These are phyloP conservation scores for Combretum micranthum DNA, from an alignment of 345 rosid species.

Conservation along the genomic window DNA sequence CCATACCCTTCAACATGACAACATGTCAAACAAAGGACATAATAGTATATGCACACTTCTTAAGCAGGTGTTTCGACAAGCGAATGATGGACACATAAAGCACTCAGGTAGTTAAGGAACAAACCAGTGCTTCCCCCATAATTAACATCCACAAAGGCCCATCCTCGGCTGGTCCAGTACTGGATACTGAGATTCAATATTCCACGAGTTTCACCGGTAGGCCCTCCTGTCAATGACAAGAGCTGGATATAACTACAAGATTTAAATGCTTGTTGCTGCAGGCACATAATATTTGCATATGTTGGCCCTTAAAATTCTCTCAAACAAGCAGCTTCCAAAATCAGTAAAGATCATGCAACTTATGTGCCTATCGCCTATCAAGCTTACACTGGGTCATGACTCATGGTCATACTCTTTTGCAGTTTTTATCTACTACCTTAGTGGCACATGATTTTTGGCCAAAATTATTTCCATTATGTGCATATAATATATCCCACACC, in stretches of 20 bases:
- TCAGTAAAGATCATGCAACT: too few relatives aligned
- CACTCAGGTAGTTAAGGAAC: constrained; percentile 17
- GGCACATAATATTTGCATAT: neutral
- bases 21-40: neutral
- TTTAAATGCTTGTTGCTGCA: neutral
- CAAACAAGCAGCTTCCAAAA: too few relatives aligned
- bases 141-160: constrained; percentile 95
- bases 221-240: constrained; percentile 59
- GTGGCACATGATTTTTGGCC: too few relatives aligned
- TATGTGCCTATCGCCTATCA: too few relatives aligned
- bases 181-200: constrained; percentile 65
- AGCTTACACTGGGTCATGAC: too few relatives aligned
- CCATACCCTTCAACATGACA: constrained; percentile 67
- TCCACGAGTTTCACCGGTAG: constrained; percentile 78
- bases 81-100: neutral
- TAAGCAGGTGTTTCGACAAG: too few relatives aligned
- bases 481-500: too few relatives aligned
- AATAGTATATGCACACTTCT: too few relatives aligned
- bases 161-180: constrained; percentile 97
- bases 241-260: neutral
- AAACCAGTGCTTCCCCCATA: constrained; percentile 99
- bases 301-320: too few relatives aligned
- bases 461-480: too few relatives aligned
- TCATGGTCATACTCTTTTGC: too few relatives aligned
- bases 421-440: too few relatives aligned